Evolutionary conservation across 306 rosid species (phyloP), one percentile per base, ranked within the genome.

Genomic region (Pyrus bretschneideri): DNA sequence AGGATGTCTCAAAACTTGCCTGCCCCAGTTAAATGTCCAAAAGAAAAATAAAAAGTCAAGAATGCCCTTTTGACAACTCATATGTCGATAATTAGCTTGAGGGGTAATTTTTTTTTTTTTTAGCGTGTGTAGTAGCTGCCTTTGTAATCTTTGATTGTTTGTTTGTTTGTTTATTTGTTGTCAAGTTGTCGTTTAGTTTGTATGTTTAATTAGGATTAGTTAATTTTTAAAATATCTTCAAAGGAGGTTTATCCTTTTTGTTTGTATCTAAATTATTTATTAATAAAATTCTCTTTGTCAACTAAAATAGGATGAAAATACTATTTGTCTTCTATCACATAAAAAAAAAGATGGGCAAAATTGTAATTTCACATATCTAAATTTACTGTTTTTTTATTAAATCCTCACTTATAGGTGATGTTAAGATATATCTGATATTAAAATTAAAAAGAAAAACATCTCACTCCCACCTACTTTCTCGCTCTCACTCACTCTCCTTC

Each of bases 1-100:
- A 31, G 31, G 81, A 78, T 22, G 75, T 78, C 31, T 14, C 64
- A 11, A 71, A 71, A 54, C 11, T 55, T 19, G 65, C 8, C 17
- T 11, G 17, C 63, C 38, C 58, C 13, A 3, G 22, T 23, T 64
- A 64, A 31, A 64, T 1, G 9, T 18, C 23, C 45, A 64, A 64
- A 64, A 12, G 4, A 64, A 1, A 7, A 1, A 18, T 5, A 27
- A 19, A 64, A 18, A 10, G 66, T 25, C 66, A 60, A 17, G 31
- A 18, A 19, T 1, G 4, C 70, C 38, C 70, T 13, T 15, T 38
- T 6, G 42, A 38, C 42, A 38, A 7, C 42, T 38, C 8, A 7
- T 7, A 38, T 0, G 9, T 7, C 42, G 10, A 38, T 38, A 35
- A 35, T 6, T 35, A 38, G 42, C 5, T n/a, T n/a, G 9, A 10